Evolutionary conservation across 2,329 filamentous ascomycete genomes (phyloP), one percentile per base, ranked within the genome.

Genomic region (Whalleya microplaca): DNA sequence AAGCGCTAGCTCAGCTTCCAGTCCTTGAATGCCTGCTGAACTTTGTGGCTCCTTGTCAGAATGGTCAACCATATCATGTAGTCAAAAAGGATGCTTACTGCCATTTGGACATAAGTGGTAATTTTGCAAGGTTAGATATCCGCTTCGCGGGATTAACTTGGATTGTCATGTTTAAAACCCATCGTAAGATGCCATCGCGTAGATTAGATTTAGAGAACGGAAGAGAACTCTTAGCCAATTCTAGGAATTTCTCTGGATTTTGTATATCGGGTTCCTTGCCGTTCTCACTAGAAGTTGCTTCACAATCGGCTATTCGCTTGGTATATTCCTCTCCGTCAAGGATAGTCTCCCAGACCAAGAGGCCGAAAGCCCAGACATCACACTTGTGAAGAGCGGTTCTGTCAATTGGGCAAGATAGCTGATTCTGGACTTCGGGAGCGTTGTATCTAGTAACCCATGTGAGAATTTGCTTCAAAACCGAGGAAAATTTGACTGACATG

Each of bases 311-410:
- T 18, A 57, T 20, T 40, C 48, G 32, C 19, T 53, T 53, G 7
- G 49, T 41, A 41, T 57, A 57, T 47, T 53, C 50, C 8, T 49
- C 46, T 6, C 55, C 50, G 21, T 57, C 43, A 41, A 53, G 50
- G 41, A 50, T 53, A 4, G 46, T 53, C 19, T 57, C 55, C 55
- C 49, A 57, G 18, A 40, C 29, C 21, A 57, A 37, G 16, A 57
- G 23, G 3, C 54, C 54, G 23, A 56, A 56, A 32, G 54, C 54
- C 55, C 55, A 57, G 18, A 57, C n/a, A 44, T 57, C 55, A 14
- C 54, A 56, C 19, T 56, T 56, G 18, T 43, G 32, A 14, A 56
- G 49, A 4, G 29, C 21, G 2, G 41, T 21, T 40, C 49, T 23
- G 19, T 56, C 49, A 27, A 56, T 48, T 8, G 54, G 54, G 42